Percentiles rank a stretch among this genome's conserved stretches.
phyloP scores from a whole-genome alignment of 306 rosid genomes.

The Pterocarpus macrocarpus region DNA sequence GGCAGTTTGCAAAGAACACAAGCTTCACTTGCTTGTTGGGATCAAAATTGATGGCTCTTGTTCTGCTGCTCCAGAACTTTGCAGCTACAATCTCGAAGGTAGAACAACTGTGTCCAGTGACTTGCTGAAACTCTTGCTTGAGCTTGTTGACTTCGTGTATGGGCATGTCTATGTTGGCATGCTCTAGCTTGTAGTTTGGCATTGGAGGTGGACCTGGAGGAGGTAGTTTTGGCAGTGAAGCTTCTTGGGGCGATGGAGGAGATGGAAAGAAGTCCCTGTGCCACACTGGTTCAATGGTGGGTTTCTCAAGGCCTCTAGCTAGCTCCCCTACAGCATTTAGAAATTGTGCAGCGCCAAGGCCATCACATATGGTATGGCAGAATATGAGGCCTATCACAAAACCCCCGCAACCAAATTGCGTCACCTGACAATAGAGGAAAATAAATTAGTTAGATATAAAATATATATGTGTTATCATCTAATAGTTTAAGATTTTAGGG shows the following conservation, averaged over 20 bases:
- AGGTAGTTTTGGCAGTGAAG: constrained; percentile 15
- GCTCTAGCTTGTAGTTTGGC: constrained; percentile 56
- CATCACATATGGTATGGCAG: constrained; percentile 82
- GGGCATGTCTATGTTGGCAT: constrained; percentile 64
- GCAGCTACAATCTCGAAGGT: constrained; percentile 75
- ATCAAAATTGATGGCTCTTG: constrained; percentile 52
- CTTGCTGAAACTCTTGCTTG: constrained; percentile 57
- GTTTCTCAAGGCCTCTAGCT: constrained; percentile 61
- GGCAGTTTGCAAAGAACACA: constrained; percentile 83
- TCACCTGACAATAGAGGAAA: constrained; percentile 59
- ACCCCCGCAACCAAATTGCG: constrained; percentile 76
- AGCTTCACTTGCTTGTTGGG: constrained; percentile 47
- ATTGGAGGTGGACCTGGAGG: constrained; percentile 22
- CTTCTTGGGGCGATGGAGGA: constrained; percentile 8
- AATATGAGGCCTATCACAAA: constrained; percentile 78
- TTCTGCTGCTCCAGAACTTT: constrained; percentile 65
- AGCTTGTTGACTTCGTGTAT: constrained; percentile 50
- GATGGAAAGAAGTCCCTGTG: constrained; percentile 60
- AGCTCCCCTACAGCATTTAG: constrained; percentile 77
- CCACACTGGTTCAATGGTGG: constrained; percentile 69
- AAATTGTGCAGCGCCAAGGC: constrained; percentile 91
- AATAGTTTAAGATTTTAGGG: too few species aligned
- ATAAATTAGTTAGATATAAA: neutral
- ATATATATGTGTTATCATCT: too few species aligned
- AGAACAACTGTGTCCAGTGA: constrained; percentile 67